A percentile compares a stretch with the other conserved stretches of the same genome.
Conservation (phyloP, 371 early-diverging fungal species). For the Apophysomyces ossiformis region DNA sequence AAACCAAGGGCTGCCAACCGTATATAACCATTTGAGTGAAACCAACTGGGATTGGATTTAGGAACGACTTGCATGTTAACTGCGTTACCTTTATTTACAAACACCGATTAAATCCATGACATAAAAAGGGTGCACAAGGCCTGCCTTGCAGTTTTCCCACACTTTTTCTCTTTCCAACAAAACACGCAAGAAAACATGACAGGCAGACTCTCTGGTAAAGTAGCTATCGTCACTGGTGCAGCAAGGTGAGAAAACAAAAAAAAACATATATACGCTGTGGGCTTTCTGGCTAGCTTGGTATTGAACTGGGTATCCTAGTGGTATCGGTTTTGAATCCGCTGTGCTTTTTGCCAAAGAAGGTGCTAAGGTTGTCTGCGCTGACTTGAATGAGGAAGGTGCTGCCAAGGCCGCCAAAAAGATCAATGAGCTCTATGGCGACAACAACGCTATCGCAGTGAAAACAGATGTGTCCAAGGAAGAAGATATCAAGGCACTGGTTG, state of each 20-base stretch:
- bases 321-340: conserved; percentile 81
- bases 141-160: background rate
- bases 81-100: background rate
- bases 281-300: too few species aligned
- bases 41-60: too few species aligned
- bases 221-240: conserved; percentile 89
- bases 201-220: conserved; percentile 61
- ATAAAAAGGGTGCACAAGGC: background rate
- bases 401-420: conserved; percentile 58
- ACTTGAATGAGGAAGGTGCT: conserved; percentile 70
- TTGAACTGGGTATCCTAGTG: conserved; percentile 46
- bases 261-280: too few species aligned
- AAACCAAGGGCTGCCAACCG: too few species aligned
- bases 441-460: conserved; percentile 51
- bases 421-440: conserved; percentile 33
- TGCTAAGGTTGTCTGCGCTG: conserved; percentile 80
- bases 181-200: conserved; percentile 11
- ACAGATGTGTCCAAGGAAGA: conserved; percentile 79
- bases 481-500: conserved; percentile 74
- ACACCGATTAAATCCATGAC: background rate
- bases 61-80: background rate
- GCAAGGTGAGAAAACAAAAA: conserved; percentile 58
- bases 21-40: too few species aligned
- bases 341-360: conserved; percentile 84
- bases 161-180: background rate